These are phyloP conservation scores for Linanthus parryae DNA, from an alignment of 148 eudicot species.

Conservation along the genomic window DNA sequence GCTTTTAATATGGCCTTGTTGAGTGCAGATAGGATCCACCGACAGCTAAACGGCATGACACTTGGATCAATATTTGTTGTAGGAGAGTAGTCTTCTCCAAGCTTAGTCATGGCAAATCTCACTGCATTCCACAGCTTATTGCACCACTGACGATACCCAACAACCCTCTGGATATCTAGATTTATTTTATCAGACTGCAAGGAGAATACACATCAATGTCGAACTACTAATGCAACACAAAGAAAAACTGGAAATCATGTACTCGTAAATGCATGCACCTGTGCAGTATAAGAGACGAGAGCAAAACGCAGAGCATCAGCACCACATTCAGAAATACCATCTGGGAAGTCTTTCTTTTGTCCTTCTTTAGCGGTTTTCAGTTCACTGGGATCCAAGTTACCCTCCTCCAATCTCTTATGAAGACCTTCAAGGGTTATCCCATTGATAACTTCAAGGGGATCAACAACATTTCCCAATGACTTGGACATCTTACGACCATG, in stretches of 20 bases:
- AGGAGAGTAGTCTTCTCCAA: constrained; percentile 74
- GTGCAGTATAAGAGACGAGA: constrained; percentile 93
- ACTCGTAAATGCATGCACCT: no score
- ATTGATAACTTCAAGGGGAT: constrained; percentile 86
- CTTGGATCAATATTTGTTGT: constrained; percentile 42
- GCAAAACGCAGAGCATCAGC: constrained; percentile 98
- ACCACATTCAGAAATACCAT: constrained; percentile 93
- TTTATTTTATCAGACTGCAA: constrained; percentile 87
- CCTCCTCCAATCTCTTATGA: constrained; percentile 83
- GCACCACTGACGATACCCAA: constrained; percentile 98
- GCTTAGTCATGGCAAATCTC: constrained; percentile 84
- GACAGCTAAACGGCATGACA: constrained; percentile 79
- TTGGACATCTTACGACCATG: constrained; percentile 98
- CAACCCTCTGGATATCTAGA: constrained; percentile 83
- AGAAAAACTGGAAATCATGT: constrained; percentile 1
- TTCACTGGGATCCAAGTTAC: constrained; percentile 72
- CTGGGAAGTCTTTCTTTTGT: constrained; percentile 79
- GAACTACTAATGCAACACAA: background rate
- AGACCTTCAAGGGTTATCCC: constrained; percentile 77
- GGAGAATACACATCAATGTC: constrained; percentile 15
- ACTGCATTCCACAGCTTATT: constrained; percentile 95
- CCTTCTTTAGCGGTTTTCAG: constrained; percentile 71
- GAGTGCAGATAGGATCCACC: constrained; percentile 81
- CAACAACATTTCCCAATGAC: constrained; percentile 89
- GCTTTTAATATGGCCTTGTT: constrained; percentile 73